These are phyloP conservation scores for Saccharomycopsis hybrid DNA, from an alignment of 1,139 yeast genomes.

Conservation along the genomic window DNA sequence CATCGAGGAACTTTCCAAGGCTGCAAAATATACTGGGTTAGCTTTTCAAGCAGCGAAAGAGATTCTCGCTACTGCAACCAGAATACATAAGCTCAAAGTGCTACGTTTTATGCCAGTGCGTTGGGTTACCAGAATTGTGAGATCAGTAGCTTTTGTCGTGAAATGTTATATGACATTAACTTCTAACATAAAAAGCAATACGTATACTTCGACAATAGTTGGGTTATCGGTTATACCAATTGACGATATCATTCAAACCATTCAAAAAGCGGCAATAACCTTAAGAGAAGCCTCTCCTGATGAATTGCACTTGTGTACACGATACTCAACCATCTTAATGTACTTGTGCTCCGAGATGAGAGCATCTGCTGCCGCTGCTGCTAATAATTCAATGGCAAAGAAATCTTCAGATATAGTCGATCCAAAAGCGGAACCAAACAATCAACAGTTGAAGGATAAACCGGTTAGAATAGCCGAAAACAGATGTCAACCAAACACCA, in stretches of 20 bases:
- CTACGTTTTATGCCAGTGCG: slow-evolving; percentile 80
- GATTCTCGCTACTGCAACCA: slow-evolving; percentile 61
- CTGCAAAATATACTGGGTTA: slow-evolving; percentile 71
- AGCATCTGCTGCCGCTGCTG: slow-evolving; percentile 23
- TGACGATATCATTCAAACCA: slow-evolving; percentile 61
- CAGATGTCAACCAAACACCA: no score
- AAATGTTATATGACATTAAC: slow-evolving; percentile 73
- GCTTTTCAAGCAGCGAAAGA: slow-evolving; percentile 86
- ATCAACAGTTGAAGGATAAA: no score
- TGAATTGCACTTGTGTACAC: slow-evolving; percentile 73
- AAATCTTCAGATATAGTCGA: no score
- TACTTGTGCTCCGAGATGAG: slow-evolving; percentile 74
- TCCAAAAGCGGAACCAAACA: no score
- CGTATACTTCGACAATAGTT: slow-evolving; percentile 41
- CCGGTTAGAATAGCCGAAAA: no score
- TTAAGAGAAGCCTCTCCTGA: slow-evolving; percentile 84
- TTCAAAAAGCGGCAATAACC: slow-evolving; percentile 69
- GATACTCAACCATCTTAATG: slow-evolving; percentile 77
- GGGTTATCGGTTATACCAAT: slow-evolving; percentile 60
- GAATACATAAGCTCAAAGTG: slow-evolving; percentile 60
- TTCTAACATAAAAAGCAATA: slow-evolving; percentile 29
- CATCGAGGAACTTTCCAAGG: slow-evolving; percentile 63
- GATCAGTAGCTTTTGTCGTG: slow-evolving; percentile 85
- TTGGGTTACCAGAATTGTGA: slow-evolving; percentile 84
- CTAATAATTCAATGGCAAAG: slow-evolving; percentile 3